A percentile compares a stretch with the other conserved stretches of the same genome.
Conservation (phyloP, 106 monocot species). For the Acorus calamus region DNA sequence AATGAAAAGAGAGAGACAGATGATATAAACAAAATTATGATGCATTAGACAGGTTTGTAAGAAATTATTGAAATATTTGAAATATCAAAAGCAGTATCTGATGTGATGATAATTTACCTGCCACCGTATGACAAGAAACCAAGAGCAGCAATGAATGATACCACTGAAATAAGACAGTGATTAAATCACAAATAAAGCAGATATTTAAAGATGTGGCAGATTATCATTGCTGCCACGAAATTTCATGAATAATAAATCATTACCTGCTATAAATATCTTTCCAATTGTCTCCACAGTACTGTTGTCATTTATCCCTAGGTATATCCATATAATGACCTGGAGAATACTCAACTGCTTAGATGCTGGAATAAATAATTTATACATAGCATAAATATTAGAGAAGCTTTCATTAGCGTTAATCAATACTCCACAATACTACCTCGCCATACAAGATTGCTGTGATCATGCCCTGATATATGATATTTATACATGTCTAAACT, state of each 20-base stretch:
- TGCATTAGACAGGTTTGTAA: not conserved
- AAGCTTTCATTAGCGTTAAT: no score
- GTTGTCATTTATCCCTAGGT: slow-evolving; percentile 12
- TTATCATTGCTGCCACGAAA: no score
- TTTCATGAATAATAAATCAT: not conserved
- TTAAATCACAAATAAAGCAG: no score
- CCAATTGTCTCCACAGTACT: slow-evolving; percentile 3
- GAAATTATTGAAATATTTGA: not conserved
- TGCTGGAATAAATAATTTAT: no score
- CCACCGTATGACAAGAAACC: slow-evolving; percentile 18
- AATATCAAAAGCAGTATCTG: no score
- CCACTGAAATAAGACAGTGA: slow-evolving; percentile 7
- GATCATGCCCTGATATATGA: no score
- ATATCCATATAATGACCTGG: slow-evolving; percentile 17
- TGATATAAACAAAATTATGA: not conserved
- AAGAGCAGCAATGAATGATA: slow-evolving; percentile 14
- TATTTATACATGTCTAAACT: no score
- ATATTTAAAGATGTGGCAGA: no score
- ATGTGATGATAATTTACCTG: slow-evolving; percentile 1
- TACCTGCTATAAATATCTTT: slow-evolving; percentile 15
- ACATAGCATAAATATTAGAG: no score
- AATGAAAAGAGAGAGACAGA: not conserved
- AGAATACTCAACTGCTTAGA: no score
- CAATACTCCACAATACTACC: no score
- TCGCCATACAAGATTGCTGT: no score